phyloP scores from a whole-genome alignment of 2,329 filamentous ascomycete genomes.

The Cercospora sp. region DNA sequence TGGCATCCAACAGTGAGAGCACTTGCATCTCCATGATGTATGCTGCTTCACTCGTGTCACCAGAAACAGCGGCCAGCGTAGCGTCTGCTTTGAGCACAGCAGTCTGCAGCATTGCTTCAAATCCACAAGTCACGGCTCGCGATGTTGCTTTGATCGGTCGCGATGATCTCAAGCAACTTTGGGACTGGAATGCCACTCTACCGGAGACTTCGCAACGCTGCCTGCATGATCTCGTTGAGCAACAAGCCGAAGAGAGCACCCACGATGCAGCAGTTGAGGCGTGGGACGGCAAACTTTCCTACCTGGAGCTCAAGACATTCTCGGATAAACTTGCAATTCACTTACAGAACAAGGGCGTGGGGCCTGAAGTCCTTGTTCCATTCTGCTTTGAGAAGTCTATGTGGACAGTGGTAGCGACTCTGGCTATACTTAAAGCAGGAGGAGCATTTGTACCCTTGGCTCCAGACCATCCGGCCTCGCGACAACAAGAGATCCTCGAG shows the following conservation, averaged over 20 bases:
- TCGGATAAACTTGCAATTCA: not conserved
- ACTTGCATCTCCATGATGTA: not conserved
- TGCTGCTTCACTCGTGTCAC: not conserved
- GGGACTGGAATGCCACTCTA: not conserved
- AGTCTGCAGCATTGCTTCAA: not conserved
- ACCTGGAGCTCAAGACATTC: not conserved
- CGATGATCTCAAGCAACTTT: not conserved
- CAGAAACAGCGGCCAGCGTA: not conserved
- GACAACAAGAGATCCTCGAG: not conserved
- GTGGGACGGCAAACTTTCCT: not conserved
- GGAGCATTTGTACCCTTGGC: not conserved
- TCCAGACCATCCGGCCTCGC: not conserved
- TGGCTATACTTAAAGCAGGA: not conserved
- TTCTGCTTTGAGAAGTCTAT: not conserved
- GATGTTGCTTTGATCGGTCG: not conserved
- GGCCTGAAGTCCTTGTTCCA: not conserved
- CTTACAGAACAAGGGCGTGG: not conserved
- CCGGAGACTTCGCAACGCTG: not conserved
- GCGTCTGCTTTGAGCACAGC: not conserved
- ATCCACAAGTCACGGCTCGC: not conserved
- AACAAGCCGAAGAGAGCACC: not conserved
- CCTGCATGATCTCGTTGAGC: not conserved
- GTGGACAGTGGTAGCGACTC: not conserved
- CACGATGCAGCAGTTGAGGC: not conserved
- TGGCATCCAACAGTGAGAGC: not conserved